A percentile compares a stretch with the other conserved stretches of the same genome.
These are phyloP conservation scores for Mrakia frigida DNA, from an alignment of 768 basidiomycete species.

Conservation along the genomic window DNA sequence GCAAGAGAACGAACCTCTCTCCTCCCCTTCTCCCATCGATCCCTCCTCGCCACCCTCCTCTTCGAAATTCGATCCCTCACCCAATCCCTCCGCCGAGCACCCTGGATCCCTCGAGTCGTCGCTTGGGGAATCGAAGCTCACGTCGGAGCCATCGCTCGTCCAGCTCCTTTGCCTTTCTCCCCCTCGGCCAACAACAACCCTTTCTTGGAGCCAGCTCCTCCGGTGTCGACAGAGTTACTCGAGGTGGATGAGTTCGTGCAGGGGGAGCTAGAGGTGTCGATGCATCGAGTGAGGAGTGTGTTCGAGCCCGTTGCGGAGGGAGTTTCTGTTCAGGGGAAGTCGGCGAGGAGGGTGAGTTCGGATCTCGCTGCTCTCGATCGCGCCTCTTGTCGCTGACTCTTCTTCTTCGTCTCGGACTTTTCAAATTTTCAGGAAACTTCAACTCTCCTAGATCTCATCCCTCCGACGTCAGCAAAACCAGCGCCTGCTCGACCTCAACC, in stretches of 20 bases:
- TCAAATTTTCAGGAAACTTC: neutral
- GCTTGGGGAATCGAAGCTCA: constrained; percentile 43
- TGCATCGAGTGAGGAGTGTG: neutral
- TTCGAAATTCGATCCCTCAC: constrained; percentile 61
- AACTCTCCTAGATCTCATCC: neutral
- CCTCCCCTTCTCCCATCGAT: constrained; percentile 57
- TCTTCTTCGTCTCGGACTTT: too few species aligned
- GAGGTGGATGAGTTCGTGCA: neutral
- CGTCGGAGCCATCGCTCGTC: constrained; percentile 26
- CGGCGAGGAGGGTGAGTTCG: neutral
- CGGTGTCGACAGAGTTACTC: neutral
- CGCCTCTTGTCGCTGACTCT: neutral
- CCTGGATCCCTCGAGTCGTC: constrained; percentile 40
- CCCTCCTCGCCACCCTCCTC: constrained; percentile 59
- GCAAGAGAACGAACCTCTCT: constrained; percentile 55
- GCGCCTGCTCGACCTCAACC: neutral
- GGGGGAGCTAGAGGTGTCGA: neutral
- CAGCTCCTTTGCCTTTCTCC: neutral
- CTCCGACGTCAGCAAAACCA: neutral
- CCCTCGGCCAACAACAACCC: neutral
- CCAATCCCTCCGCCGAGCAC: constrained; percentile 54
- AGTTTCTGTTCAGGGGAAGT: neutral
- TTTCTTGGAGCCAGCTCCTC: neutral
- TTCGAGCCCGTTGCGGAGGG: neutral
- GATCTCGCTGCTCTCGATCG: neutral